These are phyloP conservation scores for Dendrobium officinale DNA, from an alignment of 106 monocot species.

Conservation along the genomic window DNA sequence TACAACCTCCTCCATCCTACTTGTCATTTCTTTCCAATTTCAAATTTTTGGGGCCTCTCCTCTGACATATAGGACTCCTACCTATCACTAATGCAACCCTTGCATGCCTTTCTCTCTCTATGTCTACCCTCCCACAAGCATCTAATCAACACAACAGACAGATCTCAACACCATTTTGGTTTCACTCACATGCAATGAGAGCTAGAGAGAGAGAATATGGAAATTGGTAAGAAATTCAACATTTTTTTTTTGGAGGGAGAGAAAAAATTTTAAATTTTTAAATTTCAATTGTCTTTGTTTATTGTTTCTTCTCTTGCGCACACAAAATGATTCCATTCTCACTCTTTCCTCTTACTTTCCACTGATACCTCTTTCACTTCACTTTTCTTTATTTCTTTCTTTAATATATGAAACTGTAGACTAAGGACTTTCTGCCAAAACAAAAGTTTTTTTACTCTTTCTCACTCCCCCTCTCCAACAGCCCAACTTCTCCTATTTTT, in stretches of 20 bases:
- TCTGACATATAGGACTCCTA: no score
- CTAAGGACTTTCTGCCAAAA: constrained; percentile 6
- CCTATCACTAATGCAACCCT: no score
- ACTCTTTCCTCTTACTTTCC: constrained; percentile 5
- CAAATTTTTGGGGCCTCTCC: neutral
- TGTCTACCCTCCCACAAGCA: neutral
- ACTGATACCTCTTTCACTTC: constrained; percentile 4
- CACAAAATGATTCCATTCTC: constrained; percentile 8
- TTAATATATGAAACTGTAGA: neutral
- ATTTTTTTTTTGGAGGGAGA: constrained; percentile 1
- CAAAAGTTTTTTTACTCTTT: constrained; percentile 2
- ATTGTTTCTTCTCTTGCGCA: neutral
- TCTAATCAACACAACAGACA: neutral
- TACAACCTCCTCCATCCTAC: neutral
- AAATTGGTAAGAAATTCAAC: neutral
- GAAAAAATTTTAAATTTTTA: neutral
- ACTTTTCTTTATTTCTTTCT: neutral
- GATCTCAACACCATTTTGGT: neutral
- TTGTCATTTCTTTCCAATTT: neutral
- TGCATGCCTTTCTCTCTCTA: neutral
- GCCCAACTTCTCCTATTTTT: neutral
- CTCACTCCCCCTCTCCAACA: neutral
- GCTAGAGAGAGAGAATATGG: neutral
- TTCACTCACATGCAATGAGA: neutral
- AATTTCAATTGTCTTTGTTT: neutral